A percentile compares a stretch with the other conserved stretches of the same genome.
These are phyloP conservation scores for Helichrysum umbraculigerum DNA, from an alignment of 129 eudicot genomes.

Conservation along the genomic window DNA sequence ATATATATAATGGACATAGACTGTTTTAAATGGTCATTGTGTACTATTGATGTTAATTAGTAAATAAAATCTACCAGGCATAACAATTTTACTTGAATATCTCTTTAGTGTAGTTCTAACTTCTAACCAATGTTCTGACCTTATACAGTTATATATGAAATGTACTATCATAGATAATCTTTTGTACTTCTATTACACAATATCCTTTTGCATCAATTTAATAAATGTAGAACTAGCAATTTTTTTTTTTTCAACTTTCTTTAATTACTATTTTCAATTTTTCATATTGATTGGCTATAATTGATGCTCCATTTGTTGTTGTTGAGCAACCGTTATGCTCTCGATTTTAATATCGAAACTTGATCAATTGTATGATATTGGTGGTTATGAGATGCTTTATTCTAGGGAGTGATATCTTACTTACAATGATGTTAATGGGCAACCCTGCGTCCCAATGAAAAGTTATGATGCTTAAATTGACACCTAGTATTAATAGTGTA, in stretches of 20 bases:
- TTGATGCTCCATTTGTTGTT: neutral
- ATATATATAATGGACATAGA: neutral
- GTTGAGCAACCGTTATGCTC: neutral
- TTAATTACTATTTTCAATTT: neutral
- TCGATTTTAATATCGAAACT: neutral
- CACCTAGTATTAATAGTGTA: neutral
- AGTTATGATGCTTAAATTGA: neutral
- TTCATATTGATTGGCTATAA: neutral
- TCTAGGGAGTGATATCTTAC: neutral
- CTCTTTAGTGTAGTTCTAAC: neutral
- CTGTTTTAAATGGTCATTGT: neutral
- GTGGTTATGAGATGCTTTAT: constrained; percentile 4
- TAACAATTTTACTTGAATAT: constrained; percentile 4
- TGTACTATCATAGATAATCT: neutral
- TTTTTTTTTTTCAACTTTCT: neutral
- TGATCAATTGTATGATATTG: neutral
- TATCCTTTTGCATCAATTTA: neutral
- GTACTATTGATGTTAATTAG: neutral
- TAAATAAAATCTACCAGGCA: neutral
- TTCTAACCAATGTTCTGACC: neutral
- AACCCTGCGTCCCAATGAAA: neutral
- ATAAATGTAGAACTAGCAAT: neutral
- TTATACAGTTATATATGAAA: constrained; percentile 6
- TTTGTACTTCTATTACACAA: neutral
- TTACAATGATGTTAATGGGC: neutral